phyloP scores from a whole-genome alignment of 352 stramenopile genomes.

The Globisporangium uncinulatum region DNA sequence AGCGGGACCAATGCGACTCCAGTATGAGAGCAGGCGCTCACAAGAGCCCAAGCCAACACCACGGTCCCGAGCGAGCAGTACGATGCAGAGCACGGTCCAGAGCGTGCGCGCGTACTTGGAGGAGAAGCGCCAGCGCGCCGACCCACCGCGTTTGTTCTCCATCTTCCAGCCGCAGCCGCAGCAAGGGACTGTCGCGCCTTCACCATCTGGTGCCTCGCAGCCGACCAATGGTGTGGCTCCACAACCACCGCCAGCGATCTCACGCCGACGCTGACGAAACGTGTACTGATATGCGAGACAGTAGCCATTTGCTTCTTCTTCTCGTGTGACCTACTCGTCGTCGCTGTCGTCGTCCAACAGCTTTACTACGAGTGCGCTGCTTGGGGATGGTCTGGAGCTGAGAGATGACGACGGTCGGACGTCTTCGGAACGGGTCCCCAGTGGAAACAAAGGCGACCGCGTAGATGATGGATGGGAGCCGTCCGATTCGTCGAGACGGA shows the following conservation, averaged over 20 bases:
- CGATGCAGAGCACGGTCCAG: slow-evolving; percentile 22
- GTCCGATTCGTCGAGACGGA: neutral
- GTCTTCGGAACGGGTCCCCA: neutral
- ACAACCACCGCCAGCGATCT: neutral
- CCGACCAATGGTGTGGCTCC: neutral
- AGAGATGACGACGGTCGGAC: neutral
- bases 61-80: neutral
- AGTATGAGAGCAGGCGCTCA: slow-evolving; percentile 28
- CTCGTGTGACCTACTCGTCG: slow-evolving; percentile 1
- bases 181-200: slow-evolving; percentile 1
- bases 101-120: slow-evolving; percentile 31
- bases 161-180: slow-evolving; percentile 6
- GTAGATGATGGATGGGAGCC: neutral
- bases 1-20: slow-evolving; percentile 21
- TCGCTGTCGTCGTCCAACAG: slow-evolving; percentile 19
- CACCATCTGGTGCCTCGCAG: neutral
- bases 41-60: neutral
- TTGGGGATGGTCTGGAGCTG: neutral
- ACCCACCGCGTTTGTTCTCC: slow-evolving; percentile 12
- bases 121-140: slow-evolving; percentile 10
- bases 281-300: neutral
- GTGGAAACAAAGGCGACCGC: neutral
- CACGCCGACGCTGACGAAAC: neutral
- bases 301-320: neutral
- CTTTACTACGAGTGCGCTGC: slow-evolving; percentile 2